A percentile compares a stretch with the other conserved stretches of the same genome.
Conservation (phyloP, 2,329 filamentous ascomycete species). For the Huntiella abstrusa region DNA sequence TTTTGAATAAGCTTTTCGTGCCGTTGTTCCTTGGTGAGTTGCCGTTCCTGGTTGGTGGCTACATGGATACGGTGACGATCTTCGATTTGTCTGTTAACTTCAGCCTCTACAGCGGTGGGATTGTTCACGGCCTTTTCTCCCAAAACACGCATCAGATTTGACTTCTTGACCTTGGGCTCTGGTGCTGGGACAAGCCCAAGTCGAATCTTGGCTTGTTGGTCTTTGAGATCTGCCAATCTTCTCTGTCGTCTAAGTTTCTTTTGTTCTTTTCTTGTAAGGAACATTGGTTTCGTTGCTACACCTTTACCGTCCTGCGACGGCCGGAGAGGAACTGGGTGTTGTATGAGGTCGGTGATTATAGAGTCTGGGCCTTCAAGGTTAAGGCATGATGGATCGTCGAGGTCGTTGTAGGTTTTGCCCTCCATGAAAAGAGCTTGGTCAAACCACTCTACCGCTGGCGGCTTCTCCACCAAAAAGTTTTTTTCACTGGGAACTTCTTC, state of each 20-base stretch:
- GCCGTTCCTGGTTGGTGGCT: constrained; percentile 61
- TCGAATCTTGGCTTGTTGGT: constrained; percentile 89
- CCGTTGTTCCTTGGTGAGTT: constrained; percentile 71
- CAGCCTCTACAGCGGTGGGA: constrained; percentile 87
- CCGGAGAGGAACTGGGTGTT: constrained; percentile 80
- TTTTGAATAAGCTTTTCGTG: constrained; percentile 67
- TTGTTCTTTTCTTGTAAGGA: constrained; percentile 76
- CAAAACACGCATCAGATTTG: constrained; percentile 91
- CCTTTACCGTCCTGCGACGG: constrained; percentile 76
- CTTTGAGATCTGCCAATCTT: constrained; percentile 82
- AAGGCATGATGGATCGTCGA: constrained; percentile 44
- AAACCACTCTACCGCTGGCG: constrained; percentile 93
- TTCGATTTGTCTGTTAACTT: constrained; percentile 81
- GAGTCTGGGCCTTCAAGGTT: constrained; percentile 64
- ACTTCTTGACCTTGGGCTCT: constrained; percentile 90
- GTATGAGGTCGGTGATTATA: constrained; percentile 78
- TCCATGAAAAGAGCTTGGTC: constrained; percentile 67
- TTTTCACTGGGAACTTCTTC: constrained; percentile 81
- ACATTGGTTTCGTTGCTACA: constrained; percentile 72
- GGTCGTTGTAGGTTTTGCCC: constrained; percentile 52
- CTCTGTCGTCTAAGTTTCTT: constrained; percentile 78
- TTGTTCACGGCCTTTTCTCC: constrained; percentile 79
- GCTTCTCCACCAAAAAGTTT: constrained; percentile 65
- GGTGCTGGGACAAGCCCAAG: constrained; percentile 78
- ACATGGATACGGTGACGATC: constrained; percentile 68